Conservation (phyloP, 2,329 filamentous ascomycete species). For the Myriangium duriaei region DNA sequence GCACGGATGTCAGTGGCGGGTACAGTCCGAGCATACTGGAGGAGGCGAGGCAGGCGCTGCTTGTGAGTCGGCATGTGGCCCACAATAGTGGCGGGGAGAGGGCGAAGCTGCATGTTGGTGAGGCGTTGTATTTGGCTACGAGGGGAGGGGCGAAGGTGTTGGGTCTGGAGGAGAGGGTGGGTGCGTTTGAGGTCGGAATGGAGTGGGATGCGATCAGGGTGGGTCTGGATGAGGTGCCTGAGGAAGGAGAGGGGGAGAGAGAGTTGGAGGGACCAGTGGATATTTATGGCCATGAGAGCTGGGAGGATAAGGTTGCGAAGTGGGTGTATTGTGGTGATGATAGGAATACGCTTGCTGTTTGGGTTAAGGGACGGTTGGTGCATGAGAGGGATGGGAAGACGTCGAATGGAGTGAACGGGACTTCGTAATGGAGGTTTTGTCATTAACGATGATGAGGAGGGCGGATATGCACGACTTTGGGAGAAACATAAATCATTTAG, state of each 20-base stretch:
- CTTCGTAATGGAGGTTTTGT: conserved; percentile 1
- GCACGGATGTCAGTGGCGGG: conserved; percentile 83
- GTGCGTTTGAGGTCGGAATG: conserved; percentile 75
- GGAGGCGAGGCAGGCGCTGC: conserved; percentile 65
- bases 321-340: conserved; percentile 94
- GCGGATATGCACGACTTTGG: no score
- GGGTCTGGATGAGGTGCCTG: conserved; percentile 10
- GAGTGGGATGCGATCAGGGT: conserved; percentile 77
- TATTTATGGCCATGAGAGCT: conserved; percentile 83
- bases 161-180: conserved; percentile 58
- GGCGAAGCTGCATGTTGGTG: conserved; percentile 66
- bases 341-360: conserved; percentile 75
- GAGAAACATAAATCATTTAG: no score
- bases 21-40: conserved; percentile 73
- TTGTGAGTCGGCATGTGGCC: conserved; percentile 63
- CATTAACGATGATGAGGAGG: neutral
- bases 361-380: conserved; percentile 75
- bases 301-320: conserved; percentile 77
- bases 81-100: conserved; percentile 33
- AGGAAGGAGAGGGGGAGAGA: conserved; percentile 23
- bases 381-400: conserved; percentile 43
- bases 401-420: neutral
- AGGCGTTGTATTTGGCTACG: conserved; percentile 77
- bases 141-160: conserved; percentile 75
- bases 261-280: conserved; percentile 55